A percentile compares a stretch with the other conserved stretches of the same genome.
Conservation (phyloP, 108 stramenopile genomes). For the Skeletonema potamos region DNA sequence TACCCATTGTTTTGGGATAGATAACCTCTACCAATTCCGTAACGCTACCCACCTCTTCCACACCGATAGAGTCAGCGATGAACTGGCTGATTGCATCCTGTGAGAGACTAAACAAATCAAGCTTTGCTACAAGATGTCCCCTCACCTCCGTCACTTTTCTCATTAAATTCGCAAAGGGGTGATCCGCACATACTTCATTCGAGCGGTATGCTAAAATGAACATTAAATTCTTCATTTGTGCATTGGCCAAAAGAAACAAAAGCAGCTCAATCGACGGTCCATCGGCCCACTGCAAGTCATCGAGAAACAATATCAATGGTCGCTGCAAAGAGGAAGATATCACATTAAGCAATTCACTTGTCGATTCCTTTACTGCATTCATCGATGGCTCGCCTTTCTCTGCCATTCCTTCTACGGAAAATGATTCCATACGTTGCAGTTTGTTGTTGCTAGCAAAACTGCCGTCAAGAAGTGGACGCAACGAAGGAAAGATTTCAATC, state of each 20-base stretch:
- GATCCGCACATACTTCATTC: constrained; percentile 22
- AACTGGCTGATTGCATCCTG: not conserved
- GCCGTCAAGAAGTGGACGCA: constrained; percentile 2
- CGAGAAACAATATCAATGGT: constrained; percentile 15
- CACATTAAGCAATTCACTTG: not conserved
- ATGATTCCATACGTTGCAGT: not conserved
- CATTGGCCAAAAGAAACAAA: not conserved
- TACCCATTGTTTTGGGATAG: constrained; percentile 39
- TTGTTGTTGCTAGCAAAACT: not conserved
- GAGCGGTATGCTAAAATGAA: constrained; percentile 37
- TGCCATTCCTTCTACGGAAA: not conserved
- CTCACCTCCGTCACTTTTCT: not conserved
- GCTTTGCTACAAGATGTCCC: not conserved
- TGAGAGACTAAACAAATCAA: constrained; percentile 13
- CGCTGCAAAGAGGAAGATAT: not conserved
- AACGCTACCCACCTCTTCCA: constrained; percentile 3
- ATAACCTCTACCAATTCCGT: constrained; percentile 14
- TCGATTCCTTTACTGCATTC: not conserved
- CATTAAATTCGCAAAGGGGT: not conserved
- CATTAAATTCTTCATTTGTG: constrained; percentile 6
- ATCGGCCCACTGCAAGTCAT: constrained; percentile 31
- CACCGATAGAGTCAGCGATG: constrained; percentile 1
- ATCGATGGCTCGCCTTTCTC: not conserved
- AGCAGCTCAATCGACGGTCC: constrained; percentile 9
- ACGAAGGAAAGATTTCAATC: not conserved